Percentiles rank a stretch among this genome's conserved stretches.
Evolutionary conservation across 1,284 basidiomycete species (phyloP).

Genomic region (Moniliella sp.): DNA sequence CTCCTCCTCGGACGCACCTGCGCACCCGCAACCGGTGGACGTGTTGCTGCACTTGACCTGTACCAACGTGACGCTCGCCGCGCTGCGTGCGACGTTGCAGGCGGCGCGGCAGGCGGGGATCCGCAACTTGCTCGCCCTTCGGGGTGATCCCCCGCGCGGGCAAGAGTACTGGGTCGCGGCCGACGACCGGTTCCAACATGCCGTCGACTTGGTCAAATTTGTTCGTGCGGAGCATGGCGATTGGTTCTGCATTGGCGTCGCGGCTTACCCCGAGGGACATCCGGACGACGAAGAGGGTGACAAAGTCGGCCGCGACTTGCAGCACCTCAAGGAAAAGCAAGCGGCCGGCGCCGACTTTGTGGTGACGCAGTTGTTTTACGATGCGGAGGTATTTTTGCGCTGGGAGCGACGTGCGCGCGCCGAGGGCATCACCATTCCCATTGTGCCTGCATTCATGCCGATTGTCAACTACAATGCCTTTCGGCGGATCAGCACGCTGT

Average conservation of each 20-base stretch:
- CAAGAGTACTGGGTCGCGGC: conserved; percentile 75
- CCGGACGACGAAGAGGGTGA: conserved; percentile 26
- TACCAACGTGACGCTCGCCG: conserved; percentile 53
- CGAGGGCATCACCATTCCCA: conserved; percentile 63
- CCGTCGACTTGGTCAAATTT: conserved; percentile 69
- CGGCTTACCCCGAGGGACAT: conserved; percentile 50
- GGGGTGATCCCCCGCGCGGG: conserved; percentile 67
- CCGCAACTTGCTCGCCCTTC: conserved; percentile 69
- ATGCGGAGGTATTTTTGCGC: conserved; percentile 43
- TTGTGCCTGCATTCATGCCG: conserved; percentile 92
- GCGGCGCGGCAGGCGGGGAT: conserved; percentile 62
- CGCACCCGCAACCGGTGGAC: conserved; percentile 45
- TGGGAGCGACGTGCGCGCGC: conserved; percentile 12
- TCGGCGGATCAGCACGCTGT: conserved; percentile 67
- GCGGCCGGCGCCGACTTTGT: conserved; percentile 89
- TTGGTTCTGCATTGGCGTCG: conserved; percentile 75
- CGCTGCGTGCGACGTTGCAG: conserved; percentile 35
- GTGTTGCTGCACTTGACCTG: conserved; percentile 89
- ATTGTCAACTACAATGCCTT: conserved; percentile 90
- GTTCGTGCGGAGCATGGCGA: conserved; percentile 67
- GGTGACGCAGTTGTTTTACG: conserved; percentile 92
- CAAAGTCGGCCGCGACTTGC: conserved; percentile 49
- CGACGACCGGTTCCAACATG: conserved; percentile 65
- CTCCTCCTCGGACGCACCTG: background rate
- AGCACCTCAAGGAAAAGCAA: conserved; percentile 63